Percentiles rank a stretch among this genome's conserved stretches.
These are phyloP conservation scores for Parachaetomium inaequale DNA, from an alignment of 495 filamentous ascomycete genomes.

Conservation along the genomic window DNA sequence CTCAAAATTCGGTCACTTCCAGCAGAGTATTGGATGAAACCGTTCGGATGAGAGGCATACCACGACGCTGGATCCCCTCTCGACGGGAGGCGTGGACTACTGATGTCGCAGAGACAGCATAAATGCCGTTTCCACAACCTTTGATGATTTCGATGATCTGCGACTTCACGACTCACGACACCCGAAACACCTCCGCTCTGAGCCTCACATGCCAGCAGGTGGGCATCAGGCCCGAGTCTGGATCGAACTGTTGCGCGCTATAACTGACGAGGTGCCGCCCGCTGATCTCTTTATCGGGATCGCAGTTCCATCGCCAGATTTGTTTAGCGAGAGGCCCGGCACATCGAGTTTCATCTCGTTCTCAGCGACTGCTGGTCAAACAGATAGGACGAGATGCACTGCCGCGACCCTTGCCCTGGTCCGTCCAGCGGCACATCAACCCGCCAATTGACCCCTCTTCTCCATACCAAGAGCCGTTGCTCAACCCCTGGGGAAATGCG, in stretches of 20 bases:
- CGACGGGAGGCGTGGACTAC: too few relatives aligned
- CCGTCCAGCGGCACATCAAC: neutral
- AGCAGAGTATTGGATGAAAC: neutral
- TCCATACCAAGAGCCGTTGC: neutral
- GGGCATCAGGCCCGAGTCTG: neutral
- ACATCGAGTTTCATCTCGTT: neutral
- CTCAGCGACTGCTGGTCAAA: neutral
- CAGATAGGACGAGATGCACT: neutral
- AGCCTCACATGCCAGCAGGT: neutral
- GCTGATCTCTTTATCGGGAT: neutral
- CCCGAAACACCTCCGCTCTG: neutral
- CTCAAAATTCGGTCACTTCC: neutral
- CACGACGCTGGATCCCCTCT: too few relatives aligned
- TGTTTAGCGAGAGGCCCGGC: too few relatives aligned
- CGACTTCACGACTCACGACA: neutral
- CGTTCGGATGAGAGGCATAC: neutral
- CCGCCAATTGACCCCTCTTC: constrained; percentile 4
- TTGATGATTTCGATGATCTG: neutral
- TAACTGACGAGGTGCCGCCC: neutral
- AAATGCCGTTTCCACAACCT: neutral
- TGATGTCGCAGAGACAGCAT: neutral
- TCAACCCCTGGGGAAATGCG: neutral
- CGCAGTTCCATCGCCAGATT: neutral
- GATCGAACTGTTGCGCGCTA: neutral
- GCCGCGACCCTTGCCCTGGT: neutral